Conservation (phyloP, 1,139 yeast species). For the Blastobotrys illinoisensis region DNA sequence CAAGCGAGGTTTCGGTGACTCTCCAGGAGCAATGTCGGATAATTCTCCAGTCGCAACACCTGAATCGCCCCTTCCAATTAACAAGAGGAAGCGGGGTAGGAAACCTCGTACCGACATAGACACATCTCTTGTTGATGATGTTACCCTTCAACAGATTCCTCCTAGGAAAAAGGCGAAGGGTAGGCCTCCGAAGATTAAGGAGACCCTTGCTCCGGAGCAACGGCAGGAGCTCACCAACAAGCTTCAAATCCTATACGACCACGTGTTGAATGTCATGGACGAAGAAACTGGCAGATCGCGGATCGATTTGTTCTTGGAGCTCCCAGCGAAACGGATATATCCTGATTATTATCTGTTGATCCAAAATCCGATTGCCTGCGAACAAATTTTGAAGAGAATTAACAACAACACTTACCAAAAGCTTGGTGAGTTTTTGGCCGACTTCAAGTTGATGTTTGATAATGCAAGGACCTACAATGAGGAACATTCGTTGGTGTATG, state of each 20-base stretch:
- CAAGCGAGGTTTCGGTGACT: slow-evolving; percentile 4
- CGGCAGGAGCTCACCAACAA: slow-evolving; percentile 23
- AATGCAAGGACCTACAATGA: slow-evolving; percentile 88
- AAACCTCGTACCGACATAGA: slow-evolving; percentile 1
- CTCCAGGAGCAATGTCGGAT: slow-evolving; percentile 1
- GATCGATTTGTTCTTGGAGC: slow-evolving; percentile 58
- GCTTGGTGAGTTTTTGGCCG: slow-evolving; percentile 60
- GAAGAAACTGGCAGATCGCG: slow-evolving; percentile 31
- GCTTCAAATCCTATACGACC: slow-evolving; percentile 23
- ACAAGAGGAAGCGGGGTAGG: slow-evolving; percentile 6
- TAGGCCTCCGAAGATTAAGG: slow-evolving; percentile 36
- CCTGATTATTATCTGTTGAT: slow-evolving; percentile 86
- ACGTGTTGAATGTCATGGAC: slow-evolving; percentile 23
- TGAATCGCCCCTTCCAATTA: background rate
- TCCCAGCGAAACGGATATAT: slow-evolving; percentile 65
- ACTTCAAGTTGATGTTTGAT: slow-evolving; percentile 68
- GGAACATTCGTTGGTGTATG: slow-evolving; percentile 77
- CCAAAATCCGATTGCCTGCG: slow-evolving; percentile 77
- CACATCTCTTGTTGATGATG: slow-evolving; percentile 1
- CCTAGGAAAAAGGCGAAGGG: slow-evolving; percentile 32
- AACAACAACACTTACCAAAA: slow-evolving; percentile 47
- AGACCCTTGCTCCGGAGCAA: slow-evolving; percentile 37
- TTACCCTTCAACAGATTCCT: slow-evolving; percentile 15
- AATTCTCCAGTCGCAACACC: background rate
- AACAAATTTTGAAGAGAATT: slow-evolving; percentile 39